Percentiles rank a stretch among this genome's conserved stretches.
phyloP scores from a whole-genome alignment of 2,329 filamentous ascomycete species.

The Cytospora piceicola region DNA sequence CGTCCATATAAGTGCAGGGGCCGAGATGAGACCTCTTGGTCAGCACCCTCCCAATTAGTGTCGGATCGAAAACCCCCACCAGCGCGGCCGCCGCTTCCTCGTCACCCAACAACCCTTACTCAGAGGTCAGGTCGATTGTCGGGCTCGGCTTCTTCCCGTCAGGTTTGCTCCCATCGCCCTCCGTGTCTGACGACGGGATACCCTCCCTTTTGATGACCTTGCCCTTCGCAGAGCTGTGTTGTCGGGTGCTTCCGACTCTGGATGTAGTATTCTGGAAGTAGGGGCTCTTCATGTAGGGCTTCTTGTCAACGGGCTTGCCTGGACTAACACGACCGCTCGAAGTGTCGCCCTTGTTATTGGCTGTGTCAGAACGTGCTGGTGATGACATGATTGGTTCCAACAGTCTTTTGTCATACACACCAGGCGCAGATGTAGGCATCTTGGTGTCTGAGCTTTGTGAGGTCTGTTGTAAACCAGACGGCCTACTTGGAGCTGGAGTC shows the following conservation, averaged over 20 bases:
- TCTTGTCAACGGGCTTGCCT: neutral
- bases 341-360: neutral
- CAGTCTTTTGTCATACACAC: neutral
- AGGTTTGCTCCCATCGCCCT: neutral
- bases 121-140: slow-evolving; percentile 26
- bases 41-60: neutral
- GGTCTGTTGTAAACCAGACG: neutral
- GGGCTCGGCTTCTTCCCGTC: neutral
- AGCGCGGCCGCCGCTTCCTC: neutral
- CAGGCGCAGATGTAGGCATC: neutral
- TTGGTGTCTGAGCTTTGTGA: neutral
- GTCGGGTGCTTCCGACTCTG: neutral
- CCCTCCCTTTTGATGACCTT: slow-evolving; percentile 5
- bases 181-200: slow-evolving; percentile 7
- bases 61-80: neutral
- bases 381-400: slow-evolving; percentile 19
- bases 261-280: neutral
- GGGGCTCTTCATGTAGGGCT: neutral
- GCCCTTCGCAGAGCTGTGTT: neutral
- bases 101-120: neutral
- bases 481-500: neutral
- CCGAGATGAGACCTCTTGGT: neutral
- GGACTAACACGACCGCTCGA: neutral
- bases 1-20: neutral
- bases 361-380: neutral